Conservation (phyloP, 768 basidiomycete genomes). For the Kwoniella botswanensis region DNA sequence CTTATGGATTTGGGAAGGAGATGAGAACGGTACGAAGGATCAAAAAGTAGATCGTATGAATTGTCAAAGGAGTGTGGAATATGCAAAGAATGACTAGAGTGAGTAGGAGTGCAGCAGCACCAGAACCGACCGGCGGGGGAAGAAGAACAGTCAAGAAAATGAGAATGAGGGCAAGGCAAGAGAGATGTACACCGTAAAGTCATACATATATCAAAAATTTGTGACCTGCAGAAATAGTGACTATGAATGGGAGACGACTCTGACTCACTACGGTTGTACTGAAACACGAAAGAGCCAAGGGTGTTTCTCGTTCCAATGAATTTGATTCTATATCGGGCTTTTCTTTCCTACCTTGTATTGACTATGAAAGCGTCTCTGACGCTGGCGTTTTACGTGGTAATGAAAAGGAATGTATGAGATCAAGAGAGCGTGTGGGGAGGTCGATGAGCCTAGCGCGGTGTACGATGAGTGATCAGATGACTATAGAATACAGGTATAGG, state of each 20-base stretch:
- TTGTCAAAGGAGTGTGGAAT: slow-evolving; percentile 2
- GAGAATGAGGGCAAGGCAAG: background rate
- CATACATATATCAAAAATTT: too few species aligned
- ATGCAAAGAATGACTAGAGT: slow-evolving; percentile 17
- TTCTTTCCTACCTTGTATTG: too few species aligned
- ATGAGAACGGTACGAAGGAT: background rate
- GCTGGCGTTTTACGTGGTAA: background rate
- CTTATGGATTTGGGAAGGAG: too few species aligned
- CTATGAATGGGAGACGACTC: too few species aligned
- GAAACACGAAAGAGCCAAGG: too few species aligned
- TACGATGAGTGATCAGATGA: background rate
- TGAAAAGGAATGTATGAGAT: background rate
- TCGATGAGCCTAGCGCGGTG: too few species aligned
- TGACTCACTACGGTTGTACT: too few species aligned
- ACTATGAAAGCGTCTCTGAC: background rate
- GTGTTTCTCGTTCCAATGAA: too few species aligned
- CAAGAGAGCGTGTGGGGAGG: background rate
- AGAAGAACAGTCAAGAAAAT: background rate
- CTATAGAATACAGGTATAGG: background rate
- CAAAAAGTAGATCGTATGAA: background rate
- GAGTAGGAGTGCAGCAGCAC: background rate
- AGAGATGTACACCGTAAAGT: too few species aligned
- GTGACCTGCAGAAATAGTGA: too few species aligned
- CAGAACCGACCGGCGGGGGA: background rate
- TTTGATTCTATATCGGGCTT: too few species aligned